These are phyloP conservation scores for Kuraishia floccosa DNA, from an alignment of 805 yeast genomes.

Conservation along the genomic window DNA sequence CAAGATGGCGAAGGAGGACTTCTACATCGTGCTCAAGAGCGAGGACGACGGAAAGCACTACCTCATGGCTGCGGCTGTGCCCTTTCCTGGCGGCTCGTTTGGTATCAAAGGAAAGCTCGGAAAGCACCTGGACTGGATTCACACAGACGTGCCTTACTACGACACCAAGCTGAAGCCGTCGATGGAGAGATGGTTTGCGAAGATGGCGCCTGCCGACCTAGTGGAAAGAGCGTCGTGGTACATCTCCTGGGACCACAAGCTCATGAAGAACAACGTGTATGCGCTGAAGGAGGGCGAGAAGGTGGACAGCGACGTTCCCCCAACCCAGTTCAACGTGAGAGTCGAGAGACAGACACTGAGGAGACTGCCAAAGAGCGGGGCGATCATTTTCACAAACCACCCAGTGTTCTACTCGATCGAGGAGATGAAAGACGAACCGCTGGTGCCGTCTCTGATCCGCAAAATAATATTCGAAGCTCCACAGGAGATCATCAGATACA, in stretches of 20 bases:
- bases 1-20: conserved; percentile 69
- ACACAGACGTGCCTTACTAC: conserved; percentile 60
- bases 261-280: conserved; percentile 45
- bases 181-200: conserved; percentile 64
- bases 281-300: conserved; percentile 32
- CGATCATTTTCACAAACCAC: conserved; percentile 66
- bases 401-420: conserved; percentile 72
- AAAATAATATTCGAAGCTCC: conserved; percentile 60
- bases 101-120: conserved; percentile 53
- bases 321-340: conserved; percentile 50
- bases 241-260: conserved; percentile 61
- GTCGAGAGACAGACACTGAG: conserved; percentile 67
- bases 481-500: conserved; percentile 51
- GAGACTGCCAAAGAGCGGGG: conserved; percentile 51
- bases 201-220: conserved; percentile 47
- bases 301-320: conserved; percentile 29
- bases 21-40: conserved; percentile 45
- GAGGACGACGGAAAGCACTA: conserved; percentile 48
- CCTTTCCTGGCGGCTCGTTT: conserved; percentile 72
- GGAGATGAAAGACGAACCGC: conserved; percentile 74
- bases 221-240: conserved; percentile 74
- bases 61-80: conserved; percentile 64
- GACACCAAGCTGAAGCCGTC: conserved; percentile 51
- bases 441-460: conserved; percentile 53
- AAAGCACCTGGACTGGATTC: conserved; percentile 49